Percentiles rank a stretch among this genome's conserved stretches.
phyloP scores from a whole-genome alignment of 202 grass and related monocot genomes.

The Carex sylvatica region DNA sequence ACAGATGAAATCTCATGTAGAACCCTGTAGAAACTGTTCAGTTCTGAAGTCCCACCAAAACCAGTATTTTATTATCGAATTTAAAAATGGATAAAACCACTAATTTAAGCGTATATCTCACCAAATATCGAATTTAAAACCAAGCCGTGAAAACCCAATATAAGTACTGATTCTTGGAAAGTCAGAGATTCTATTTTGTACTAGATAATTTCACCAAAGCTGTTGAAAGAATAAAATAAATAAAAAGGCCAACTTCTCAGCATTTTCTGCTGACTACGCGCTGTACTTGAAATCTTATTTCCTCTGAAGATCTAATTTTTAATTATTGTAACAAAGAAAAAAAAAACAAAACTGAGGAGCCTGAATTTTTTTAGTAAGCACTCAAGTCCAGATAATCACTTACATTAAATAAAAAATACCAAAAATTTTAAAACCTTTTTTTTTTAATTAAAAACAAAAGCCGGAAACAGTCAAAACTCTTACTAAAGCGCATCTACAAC shows the following conservation, averaged over 20 bases:
- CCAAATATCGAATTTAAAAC: not conserved
- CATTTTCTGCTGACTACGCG: not conserved
- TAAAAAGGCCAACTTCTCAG: not conserved
- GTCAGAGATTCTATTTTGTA: not conserved
- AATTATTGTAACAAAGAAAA: not conserved
- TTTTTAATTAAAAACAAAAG: not conserved
- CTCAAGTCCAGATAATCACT: not conserved
- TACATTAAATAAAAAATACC: not conserved
- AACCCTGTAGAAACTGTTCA: not conserved
- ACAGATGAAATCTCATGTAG: slow-evolving; percentile 5
- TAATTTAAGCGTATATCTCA: not conserved
- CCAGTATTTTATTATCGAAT: not conserved
- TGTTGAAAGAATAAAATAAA: not conserved
- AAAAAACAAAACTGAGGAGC: not conserved
- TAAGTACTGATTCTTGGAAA: not conserved
- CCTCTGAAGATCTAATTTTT: not conserved
- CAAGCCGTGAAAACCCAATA: not conserved
- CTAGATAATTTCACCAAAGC: not conserved
- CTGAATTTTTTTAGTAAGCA: not conserved
- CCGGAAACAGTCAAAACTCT: not conserved
- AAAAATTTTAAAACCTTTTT: not conserved
- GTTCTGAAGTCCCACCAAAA: not conserved
- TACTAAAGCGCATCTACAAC: not conserved
- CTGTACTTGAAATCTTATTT: not conserved
- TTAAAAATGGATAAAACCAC: not conserved